phyloP scores from a whole-genome alignment of 192 early-diverging fungal species.

The Coemansia sp. region DNA sequence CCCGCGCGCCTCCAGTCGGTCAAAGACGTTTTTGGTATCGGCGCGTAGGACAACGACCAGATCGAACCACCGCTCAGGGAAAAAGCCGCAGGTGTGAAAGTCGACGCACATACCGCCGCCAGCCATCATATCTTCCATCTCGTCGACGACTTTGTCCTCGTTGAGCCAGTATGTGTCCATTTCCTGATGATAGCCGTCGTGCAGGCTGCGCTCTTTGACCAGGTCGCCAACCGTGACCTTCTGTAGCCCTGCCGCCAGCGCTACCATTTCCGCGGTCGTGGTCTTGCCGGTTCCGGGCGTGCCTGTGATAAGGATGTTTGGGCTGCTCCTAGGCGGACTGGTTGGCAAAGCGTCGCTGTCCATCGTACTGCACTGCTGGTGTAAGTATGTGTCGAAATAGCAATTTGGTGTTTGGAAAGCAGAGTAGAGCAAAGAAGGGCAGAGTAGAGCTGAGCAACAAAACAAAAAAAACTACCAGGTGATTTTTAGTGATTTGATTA shows the following conservation, averaged over 20 bases:
- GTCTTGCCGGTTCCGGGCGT: conserved; percentile 87
- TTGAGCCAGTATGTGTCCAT: conserved; percentile 87
- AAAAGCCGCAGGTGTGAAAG: conserved; percentile 93
- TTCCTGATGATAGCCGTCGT: conserved; percentile 84
- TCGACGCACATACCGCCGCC: conserved; percentile 88
- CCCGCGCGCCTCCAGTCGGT: conserved; percentile 74
- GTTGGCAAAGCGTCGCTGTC: conserved; percentile 21
- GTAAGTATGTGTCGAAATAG: too few species aligned
- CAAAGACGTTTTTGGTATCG: conserved; percentile 75
- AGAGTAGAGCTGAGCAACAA: too few species aligned
- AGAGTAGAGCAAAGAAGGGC: too few species aligned
- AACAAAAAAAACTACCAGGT: too few species aligned
- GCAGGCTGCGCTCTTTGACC: conserved; percentile 82
- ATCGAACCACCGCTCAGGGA: conserved; percentile 98
- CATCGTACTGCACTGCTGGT: conserved; percentile 4
- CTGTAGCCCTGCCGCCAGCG: conserved; percentile 67
- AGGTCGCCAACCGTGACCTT: conserved; percentile 86
- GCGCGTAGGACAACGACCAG: conserved; percentile 88
- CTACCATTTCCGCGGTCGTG: conserved; percentile 74
- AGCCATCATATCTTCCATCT: conserved; percentile 80
- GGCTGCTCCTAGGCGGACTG: conserved; percentile 46
- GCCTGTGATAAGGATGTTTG: conserved; percentile 83
- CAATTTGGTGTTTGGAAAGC: too few species aligned
- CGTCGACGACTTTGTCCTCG: conserved; percentile 93
- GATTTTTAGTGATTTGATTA: neutral